Percentiles rank a stretch among this genome's conserved stretches.
Conservation (phyloP, 257 asterid species). For the Petunia secreta region DNA sequence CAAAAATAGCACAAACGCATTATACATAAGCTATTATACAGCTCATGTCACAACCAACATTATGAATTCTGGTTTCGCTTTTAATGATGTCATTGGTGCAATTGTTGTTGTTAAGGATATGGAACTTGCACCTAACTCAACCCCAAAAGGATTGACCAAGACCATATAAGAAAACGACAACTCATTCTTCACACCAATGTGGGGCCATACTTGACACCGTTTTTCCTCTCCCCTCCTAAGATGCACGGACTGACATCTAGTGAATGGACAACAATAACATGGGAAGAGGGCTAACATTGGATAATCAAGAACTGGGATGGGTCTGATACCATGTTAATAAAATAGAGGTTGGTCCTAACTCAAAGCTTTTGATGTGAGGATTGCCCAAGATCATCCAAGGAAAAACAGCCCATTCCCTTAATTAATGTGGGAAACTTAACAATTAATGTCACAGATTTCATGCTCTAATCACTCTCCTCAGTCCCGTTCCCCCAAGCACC, state of each 20-base stretch:
- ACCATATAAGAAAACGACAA: background rate
- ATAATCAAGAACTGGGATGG: background rate
- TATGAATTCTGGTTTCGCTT: background rate
- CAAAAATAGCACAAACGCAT: slow-evolving; percentile 13
- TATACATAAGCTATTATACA: background rate
- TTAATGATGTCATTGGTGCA: background rate
- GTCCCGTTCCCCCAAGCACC: background rate
- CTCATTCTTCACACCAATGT: background rate
- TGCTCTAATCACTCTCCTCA: slow-evolving; percentile 5
- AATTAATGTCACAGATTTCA: slow-evolving; percentile 19
- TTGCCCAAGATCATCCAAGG: background rate
- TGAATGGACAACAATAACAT: slow-evolving; percentile 3
- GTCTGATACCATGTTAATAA: background rate
- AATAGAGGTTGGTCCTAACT: background rate
- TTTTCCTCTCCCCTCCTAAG: background rate
- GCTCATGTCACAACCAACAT: slow-evolving; percentile 24
- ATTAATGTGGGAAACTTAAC: background rate
- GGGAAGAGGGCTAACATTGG: background rate
- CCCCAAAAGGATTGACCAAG: background rate
- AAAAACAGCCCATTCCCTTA: background rate
- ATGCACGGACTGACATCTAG: background rate
- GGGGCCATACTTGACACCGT: background rate
- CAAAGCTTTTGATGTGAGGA: background rate
- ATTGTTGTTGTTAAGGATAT: background rate
- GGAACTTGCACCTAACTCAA: background rate